phyloP scores from a whole-genome alignment of 73 alveolate species.

The Urostyla sp. region DNA sequence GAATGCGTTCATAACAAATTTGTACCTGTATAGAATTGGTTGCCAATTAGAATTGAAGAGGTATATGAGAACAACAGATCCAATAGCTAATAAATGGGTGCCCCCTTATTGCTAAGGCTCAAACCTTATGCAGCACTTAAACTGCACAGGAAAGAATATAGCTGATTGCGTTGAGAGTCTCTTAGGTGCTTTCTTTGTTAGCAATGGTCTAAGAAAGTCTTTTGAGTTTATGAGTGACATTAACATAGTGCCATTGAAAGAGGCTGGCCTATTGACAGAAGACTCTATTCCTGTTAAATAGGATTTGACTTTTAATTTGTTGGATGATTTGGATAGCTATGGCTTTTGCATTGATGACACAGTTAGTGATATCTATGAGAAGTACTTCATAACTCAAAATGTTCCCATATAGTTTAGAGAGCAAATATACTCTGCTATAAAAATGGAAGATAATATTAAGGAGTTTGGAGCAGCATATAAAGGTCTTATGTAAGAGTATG shows the following conservation, averaged over 20 bases:
- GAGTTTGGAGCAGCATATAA: no score
- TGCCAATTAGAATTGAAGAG: background rate
- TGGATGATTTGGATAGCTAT: slow-evolving; percentile 25
- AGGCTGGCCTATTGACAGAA: slow-evolving; percentile 52
- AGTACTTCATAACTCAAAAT: slow-evolving; percentile 5
- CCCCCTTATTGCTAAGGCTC: slow-evolving; percentile 34
- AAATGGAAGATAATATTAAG: no score
- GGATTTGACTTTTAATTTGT: slow-evolving; percentile 34
- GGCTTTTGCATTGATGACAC: slow-evolving; percentile 7
- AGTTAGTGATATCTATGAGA: slow-evolving; percentile 4
- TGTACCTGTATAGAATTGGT: slow-evolving; percentile 44
- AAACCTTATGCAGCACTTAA: background rate
- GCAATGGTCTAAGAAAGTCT: slow-evolving; percentile 34
- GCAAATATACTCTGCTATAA: no score
- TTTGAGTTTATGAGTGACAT: slow-evolving; percentile 48
- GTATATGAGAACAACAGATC: slow-evolving; percentile 4
- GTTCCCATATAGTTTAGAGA: background rate
- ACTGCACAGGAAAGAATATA: slow-evolving; percentile 64
- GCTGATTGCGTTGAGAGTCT: slow-evolving; percentile 65
- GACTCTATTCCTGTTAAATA: slow-evolving; percentile 56
- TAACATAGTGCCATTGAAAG: slow-evolving; percentile 56
- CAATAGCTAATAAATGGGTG: slow-evolving; percentile 3
- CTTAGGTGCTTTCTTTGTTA: slow-evolving; percentile 54
- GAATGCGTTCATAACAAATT: slow-evolving; percentile 51
- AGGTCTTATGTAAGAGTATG: no score